These are phyloP conservation scores for Lachancea waltii DNA, from an alignment of 805 yeast genomes.

Conservation along the genomic window DNA sequence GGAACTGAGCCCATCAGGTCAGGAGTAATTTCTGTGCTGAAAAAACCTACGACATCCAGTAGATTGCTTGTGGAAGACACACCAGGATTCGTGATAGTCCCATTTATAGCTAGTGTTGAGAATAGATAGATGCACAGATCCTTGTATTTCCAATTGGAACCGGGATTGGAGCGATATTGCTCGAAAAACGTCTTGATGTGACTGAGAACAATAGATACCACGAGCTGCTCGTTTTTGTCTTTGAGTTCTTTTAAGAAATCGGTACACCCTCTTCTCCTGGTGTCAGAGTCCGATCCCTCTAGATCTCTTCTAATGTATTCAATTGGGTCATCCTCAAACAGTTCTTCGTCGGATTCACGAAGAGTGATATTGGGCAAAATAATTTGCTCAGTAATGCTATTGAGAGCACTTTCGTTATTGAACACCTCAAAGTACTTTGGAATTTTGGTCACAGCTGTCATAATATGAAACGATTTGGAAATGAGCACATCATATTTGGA, in stretches of 20 bases:
- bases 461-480: constrained; percentile 69
- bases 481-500: constrained; percentile 80
- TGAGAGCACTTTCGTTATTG: constrained; percentile 53
- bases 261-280: constrained; percentile 88
- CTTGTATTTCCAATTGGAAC: constrained; percentile 71
- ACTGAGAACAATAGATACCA: constrained; percentile 66
- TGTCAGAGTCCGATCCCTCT: constrained; percentile 91
- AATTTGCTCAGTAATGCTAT: constrained; percentile 73
- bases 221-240: constrained; percentile 63
- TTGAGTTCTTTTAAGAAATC: constrained; percentile 85
- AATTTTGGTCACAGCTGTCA: constrained; percentile 73
- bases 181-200: constrained; percentile 64
- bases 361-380: constrained; percentile 83
- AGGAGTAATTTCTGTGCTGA: constrained; percentile 70
- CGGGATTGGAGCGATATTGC: constrained; percentile 39
- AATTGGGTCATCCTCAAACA: constrained; percentile 95
- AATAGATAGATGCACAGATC: constrained; percentile 84
- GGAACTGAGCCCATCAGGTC: constrained; percentile 58
- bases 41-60: constrained; percentile 82
- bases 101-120: constrained; percentile 86
- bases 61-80: constrained; percentile 78
- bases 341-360: constrained; percentile 83
- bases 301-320: constrained; percentile 87
- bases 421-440: constrained; percentile 63
- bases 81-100: constrained; percentile 79